Conservation (phyloP, 2,329 filamentous ascomycete species). For the Paraphaeosphaeria minitans region DNA sequence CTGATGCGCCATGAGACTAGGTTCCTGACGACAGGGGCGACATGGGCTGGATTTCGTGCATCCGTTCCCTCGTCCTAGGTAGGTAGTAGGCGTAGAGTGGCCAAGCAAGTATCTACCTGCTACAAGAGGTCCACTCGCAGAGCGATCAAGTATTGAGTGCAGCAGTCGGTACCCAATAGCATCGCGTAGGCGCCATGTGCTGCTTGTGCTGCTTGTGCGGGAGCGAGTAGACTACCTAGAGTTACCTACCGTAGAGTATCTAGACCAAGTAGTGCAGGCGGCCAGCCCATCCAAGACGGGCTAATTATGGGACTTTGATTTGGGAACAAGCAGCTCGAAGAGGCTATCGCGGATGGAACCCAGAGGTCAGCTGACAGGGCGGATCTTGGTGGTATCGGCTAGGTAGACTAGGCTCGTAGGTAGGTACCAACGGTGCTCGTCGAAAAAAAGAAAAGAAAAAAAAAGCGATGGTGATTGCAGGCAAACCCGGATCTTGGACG, state of each 20-base stretch:
- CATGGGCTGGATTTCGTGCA: constrained; percentile 31
- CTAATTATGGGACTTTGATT: constrained; percentile 43
- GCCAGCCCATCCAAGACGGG: constrained; percentile 12
- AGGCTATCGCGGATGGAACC: constrained; percentile 21
- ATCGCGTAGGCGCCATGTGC: constrained; percentile 15
- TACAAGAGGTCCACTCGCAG: constrained; percentile 41
- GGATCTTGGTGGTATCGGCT: constrained; percentile 28
- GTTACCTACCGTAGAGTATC: too few relatives aligned
- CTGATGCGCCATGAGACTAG: constrained; percentile 24
- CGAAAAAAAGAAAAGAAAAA: too few relatives aligned
- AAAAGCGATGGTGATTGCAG: not conserved
- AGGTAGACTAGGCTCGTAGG: too few relatives aligned
- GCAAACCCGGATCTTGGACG: constrained; percentile 15
- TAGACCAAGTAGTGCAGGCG: constrained; percentile 27
- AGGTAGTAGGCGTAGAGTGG: constrained; percentile 23
- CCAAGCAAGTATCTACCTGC: constrained; percentile 31
- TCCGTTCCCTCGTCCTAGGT: constrained; percentile 18
- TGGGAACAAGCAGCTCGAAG: constrained; percentile 41
- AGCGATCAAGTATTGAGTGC: constrained; percentile 43
- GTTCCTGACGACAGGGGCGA: constrained; percentile 26
- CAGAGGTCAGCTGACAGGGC: constrained; percentile 42
- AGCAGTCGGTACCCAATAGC: constrained; percentile 43
- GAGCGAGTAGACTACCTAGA: too few relatives aligned
- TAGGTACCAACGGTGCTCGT: constrained; percentile 21
- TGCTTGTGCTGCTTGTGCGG: too few relatives aligned